Evolutionary conservation across 2,329 filamentous ascomycete species (phyloP), one percentile per base, ranked within the genome.

Genomic region (Cyphellophora attinorum): DNA sequence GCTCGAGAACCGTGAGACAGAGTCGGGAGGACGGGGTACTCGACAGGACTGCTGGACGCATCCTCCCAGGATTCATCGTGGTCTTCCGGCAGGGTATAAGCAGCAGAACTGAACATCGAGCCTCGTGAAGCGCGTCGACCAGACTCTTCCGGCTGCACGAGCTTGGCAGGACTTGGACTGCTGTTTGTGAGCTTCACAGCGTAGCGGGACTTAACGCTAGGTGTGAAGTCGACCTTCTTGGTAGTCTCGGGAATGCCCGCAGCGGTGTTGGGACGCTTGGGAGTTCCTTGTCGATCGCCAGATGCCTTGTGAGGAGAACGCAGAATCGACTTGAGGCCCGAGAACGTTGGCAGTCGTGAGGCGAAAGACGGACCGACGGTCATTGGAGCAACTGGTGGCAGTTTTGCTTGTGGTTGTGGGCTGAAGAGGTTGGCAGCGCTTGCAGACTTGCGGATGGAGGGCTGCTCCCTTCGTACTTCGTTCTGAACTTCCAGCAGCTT

Each of bases 211-310:
- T 83, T 72, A 21, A 79, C 78, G 41, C 76, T 77, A 0, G 79
- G 79, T 0, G 81, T 85, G 51, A 93, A 94, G 33, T 82, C 78
- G 21, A 93, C 84, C 62, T 93, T 93, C 56, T 77, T 82, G 15
- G 77, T 71, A 19, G 78, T 77, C 11, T 41, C 46, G 11, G 28
- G 33, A 12, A 30, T 25, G 5, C 72, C 67, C 12, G 67, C 50
- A 4, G 49, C 40, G 13, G 54, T 54, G 15, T 48, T 42, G 13
- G 49, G 50, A 10, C 57, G 44, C 27, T 48, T 52, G 12, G 47
- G 47, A 29, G 41, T 47, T 11, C 31, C 35, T 15, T 40, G 31
- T 19, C 34, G 35, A 8, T 37, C 32, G 14, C 34, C 54, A 3
- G 64, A 53, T 33, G 69, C 69, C 45, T 60, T 61, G 29, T 57